Conservation (phyloP, 495 filamentous ascomycete genomes). For the Aspergillus saccharolyticus region DNA sequence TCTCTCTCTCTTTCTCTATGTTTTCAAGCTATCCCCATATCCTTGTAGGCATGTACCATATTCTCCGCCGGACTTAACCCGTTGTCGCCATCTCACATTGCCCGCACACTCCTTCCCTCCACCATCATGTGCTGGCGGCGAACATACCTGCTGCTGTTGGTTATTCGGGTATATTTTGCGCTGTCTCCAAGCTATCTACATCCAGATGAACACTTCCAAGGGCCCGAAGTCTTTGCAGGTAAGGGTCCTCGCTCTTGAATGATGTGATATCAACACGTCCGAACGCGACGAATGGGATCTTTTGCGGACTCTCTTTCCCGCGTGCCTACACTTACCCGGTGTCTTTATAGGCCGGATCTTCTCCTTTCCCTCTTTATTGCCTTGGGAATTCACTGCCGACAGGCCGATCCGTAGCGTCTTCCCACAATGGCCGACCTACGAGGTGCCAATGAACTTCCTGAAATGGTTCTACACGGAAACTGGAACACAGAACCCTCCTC, state of each 20-base stretch:
- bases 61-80: constrained; percentile 1
- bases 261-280: too few species aligned
- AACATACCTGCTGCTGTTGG: constrained; percentile 75
- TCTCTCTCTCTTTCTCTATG: neutral
- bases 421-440: constrained; percentile 92
- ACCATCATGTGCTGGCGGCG: constrained; percentile 88
- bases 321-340: constrained; percentile 5
- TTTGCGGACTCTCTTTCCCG: neutral
- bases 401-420: constrained; percentile 90
- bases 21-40: neutral
- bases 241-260: too few species aligned
- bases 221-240: constrained; percentile 95
- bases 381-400: constrained; percentile 91
- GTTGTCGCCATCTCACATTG: neutral
- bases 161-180: constrained; percentile 90
- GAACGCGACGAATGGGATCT: too few species aligned
- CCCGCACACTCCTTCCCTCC: constrained; percentile 4
- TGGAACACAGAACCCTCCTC: constrained; percentile 49
- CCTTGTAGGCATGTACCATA: constrained; percentile 15
- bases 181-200: constrained; percentile 93
- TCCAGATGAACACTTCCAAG: constrained; percentile 98
- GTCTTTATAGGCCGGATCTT: constrained; percentile 71
- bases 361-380: constrained; percentile 73
- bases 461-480: constrained; percentile 76
- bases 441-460: constrained; percentile 83